Conservation (phyloP, 768 basidiomycete species). For the Phlebiopsis gigantea region DNA sequence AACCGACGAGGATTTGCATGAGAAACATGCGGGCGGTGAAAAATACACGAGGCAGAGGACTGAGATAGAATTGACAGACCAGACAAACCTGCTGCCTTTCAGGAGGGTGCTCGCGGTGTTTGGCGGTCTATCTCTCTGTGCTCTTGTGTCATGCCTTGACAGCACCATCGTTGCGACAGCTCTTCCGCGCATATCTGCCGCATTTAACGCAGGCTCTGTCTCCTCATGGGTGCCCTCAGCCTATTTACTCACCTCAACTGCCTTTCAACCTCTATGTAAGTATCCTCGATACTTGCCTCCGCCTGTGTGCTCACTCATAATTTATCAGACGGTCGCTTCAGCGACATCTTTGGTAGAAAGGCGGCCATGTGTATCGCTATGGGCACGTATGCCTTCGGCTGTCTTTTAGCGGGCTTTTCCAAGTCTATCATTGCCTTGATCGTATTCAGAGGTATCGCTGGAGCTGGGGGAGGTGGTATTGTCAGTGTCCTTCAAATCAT, state of each 20-base stretch:
- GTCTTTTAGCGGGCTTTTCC: constrained; percentile 61
- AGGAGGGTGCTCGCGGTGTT: constrained; percentile 60
- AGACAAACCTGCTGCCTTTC: constrained; percentile 70
- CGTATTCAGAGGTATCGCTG: constrained; percentile 61
- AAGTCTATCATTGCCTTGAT: constrained; percentile 63
- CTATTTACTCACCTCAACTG: constrained; percentile 63
- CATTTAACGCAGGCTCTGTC: constrained; percentile 60
- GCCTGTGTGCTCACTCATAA: neutral
- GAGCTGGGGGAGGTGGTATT: constrained; percentile 68
- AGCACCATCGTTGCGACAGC: constrained; percentile 73
- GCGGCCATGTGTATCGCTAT: constrained; percentile 50
- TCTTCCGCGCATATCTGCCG: constrained; percentile 62
- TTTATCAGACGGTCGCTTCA: constrained; percentile 46
- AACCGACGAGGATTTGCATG: too few relatives aligned
- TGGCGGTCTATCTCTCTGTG: constrained; percentile 52
- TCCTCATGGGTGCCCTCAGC: constrained; percentile 70
- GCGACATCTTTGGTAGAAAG: constrained; percentile 67
- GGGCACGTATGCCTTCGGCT: constrained; percentile 61
- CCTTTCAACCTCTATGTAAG: constrained; percentile 47
- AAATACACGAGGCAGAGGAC: neutral
- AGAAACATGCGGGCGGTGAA: too few relatives aligned
- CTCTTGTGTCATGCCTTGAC: constrained; percentile 58
- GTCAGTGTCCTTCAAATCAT: constrained; percentile 67
- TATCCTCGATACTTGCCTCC: neutral
- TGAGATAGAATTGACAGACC: constrained; percentile 47